phyloP scores from a whole-genome alignment of 2,329 filamentous ascomycete genomes.

The Epichloe festucae region DNA sequence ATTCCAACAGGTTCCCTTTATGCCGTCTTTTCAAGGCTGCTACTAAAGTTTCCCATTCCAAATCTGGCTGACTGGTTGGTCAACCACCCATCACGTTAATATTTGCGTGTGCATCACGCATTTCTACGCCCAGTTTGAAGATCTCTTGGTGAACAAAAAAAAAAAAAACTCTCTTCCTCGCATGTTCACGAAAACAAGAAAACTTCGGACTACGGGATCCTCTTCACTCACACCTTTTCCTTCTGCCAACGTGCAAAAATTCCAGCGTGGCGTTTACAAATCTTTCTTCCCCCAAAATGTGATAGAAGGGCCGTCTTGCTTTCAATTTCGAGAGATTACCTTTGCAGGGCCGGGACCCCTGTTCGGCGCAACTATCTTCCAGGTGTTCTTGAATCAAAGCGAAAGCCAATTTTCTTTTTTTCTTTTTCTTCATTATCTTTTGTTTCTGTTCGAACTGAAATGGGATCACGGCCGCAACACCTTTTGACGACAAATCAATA shows the following conservation, averaged over 20 bases:
- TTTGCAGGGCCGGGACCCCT: too few relatives aligned
- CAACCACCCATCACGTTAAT: neutral
- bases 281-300: neutral
- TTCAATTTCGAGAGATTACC: too few relatives aligned
- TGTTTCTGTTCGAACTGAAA: conserved; percentile 4
- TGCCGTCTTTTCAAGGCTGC: conserved; percentile 39
- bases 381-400: neutral
- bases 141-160: neutral
- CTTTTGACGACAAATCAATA: conserved; percentile 6
- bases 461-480: conserved; percentile 5
- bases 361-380: too few relatives aligned
- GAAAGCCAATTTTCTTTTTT: neutral
- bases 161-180: neutral
- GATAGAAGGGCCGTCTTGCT: neutral
- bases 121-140: neutral
- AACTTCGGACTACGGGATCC: neutral
- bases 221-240: neutral
- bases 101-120: neutral
- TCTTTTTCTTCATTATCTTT: neutral
- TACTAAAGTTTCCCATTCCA: conserved; percentile 17
- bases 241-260: neutral
- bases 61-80: too few relatives aligned
- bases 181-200: neutral
- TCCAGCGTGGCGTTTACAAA: neutral
- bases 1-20: conserved; percentile 39